Conservation (phyloP, 805 yeast species). For the Kazachstania africana region DNA sequence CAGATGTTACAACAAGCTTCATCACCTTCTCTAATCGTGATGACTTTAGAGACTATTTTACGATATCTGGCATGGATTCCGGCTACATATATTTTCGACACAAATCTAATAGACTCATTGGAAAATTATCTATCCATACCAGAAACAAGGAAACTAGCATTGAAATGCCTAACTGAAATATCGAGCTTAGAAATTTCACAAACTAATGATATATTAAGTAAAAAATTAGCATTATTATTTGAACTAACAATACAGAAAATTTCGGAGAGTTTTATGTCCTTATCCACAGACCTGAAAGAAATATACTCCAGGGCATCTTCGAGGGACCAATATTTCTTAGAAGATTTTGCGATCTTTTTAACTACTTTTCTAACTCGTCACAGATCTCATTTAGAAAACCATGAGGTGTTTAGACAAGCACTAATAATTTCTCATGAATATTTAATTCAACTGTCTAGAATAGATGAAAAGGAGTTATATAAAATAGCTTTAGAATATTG, state of each 20-base stretch:
- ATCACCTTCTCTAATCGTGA: slow-evolving; percentile 61
- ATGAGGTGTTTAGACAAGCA: slow-evolving; percentile 39
- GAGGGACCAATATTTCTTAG: slow-evolving; percentile 80
- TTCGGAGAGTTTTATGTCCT: slow-evolving; percentile 48
- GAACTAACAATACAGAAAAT: slow-evolving; percentile 57
- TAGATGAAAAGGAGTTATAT: slow-evolving; percentile 89
- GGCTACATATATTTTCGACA: slow-evolving; percentile 70
- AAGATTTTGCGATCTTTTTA: slow-evolving; percentile 86
- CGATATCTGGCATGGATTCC: slow-evolving; percentile 92
- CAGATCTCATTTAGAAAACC: slow-evolving; percentile 45
- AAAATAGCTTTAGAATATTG: slow-evolving; percentile 92
- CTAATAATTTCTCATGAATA: slow-evolving; percentile 64
- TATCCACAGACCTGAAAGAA: slow-evolving; percentile 51
- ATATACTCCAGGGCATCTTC: slow-evolving; percentile 64
- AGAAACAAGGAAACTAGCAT: slow-evolving; percentile 66
- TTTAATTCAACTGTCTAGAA: slow-evolving; percentile 67
- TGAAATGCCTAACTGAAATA: slow-evolving; percentile 87
- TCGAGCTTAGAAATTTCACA: slow-evolving; percentile 49
- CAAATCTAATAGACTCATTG: slow-evolving; percentile 58
- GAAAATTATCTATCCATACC: slow-evolving; percentile 60
- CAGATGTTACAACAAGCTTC: slow-evolving; percentile 78
- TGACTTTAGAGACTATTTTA: slow-evolving; percentile 68
- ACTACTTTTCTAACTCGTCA: slow-evolving; percentile 73
- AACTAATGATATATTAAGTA: slow-evolving; percentile 26
- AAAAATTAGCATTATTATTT: slow-evolving; percentile 53